Percentiles rank a stretch among this genome's conserved stretches.
Conservation (phyloP, 108 stramenopile species). For the Skeletonema marinoi region DNA sequence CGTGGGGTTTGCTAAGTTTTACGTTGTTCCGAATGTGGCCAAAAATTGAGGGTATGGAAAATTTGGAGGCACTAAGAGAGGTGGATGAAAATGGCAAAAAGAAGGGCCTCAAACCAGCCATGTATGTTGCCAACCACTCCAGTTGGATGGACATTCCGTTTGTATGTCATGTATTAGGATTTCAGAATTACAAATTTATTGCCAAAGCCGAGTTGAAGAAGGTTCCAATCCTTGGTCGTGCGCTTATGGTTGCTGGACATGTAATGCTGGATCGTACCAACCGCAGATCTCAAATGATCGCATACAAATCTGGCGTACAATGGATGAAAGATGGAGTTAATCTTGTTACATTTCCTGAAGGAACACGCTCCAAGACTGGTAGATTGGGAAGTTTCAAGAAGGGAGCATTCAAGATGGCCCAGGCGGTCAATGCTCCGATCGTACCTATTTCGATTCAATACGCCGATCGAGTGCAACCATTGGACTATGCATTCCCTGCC, state of each 20-base stretch:
- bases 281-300: constrained; percentile 45
- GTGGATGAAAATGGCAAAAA: constrained; percentile 49
- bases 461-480: constrained; percentile 47
- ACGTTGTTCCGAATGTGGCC: constrained; percentile 43
- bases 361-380: constrained; percentile 55
- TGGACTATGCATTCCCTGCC: constrained; percentile 53
- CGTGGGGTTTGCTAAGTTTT: constrained; percentile 42
- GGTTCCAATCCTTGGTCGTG: constrained; percentile 59
- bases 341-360: constrained; percentile 61
- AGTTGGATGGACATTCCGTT: constrained; percentile 69
- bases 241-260: constrained; percentile 50
- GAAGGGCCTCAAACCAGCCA: constrained; percentile 51
- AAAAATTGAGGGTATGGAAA: constrained; percentile 39
- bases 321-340: constrained; percentile 52
- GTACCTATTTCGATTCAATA: constrained; percentile 49
- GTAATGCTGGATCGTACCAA: constrained; percentile 51
- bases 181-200: constrained; percentile 56
- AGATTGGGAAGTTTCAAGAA: constrained; percentile 61
- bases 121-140: constrained; percentile 65
- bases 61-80: constrained; percentile 40
- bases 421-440: constrained; percentile 39
- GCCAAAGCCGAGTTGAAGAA: constrained; percentile 58
- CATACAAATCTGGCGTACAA: constrained; percentile 53
- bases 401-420: constrained; percentile 69
- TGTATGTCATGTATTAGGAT: constrained; percentile 40